These are phyloP conservation scores for Albizia julibrissin DNA, from an alignment of 306 rosid species.

Conservation along the genomic window DNA sequence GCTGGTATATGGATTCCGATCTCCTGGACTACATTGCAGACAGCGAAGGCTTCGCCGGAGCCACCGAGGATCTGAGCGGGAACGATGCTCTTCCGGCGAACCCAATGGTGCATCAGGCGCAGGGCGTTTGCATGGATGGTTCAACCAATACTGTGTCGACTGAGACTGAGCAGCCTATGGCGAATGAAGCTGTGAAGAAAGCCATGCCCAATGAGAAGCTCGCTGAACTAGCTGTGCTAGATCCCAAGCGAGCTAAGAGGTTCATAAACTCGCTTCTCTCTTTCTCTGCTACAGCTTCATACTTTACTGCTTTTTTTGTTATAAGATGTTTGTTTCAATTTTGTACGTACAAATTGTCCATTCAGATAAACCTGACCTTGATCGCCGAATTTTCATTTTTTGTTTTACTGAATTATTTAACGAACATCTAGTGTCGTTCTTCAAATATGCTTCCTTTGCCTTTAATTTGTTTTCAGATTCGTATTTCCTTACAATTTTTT, in stretches of 20 bases:
- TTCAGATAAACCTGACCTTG: not conserved
- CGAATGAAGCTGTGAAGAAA: constrained; percentile 44
- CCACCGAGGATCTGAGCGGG: constrained; percentile 7
- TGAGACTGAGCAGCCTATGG: constrained; percentile 31
- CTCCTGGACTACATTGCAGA: constrained; percentile 47
- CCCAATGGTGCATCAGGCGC: constrained; percentile 38
- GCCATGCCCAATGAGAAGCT: constrained; percentile 56
- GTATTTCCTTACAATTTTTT: too few relatives aligned
- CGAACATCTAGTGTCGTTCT: not conserved
- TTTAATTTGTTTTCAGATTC: not conserved
- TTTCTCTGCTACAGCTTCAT: not conserved
- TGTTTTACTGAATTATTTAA: not conserved
- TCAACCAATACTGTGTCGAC: constrained; percentile 13
- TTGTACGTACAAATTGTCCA: not conserved
- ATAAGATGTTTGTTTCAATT: too few relatives aligned
- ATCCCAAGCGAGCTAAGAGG: constrained; percentile 75
- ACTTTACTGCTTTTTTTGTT: not conserved
- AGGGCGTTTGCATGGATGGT: constrained; percentile 44
- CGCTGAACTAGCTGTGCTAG: constrained; percentile 57
- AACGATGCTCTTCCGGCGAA: not conserved
- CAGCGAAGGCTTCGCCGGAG: not conserved
- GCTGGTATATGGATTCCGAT: constrained; percentile 62
- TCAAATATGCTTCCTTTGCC: not conserved
- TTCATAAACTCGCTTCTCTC: not conserved
- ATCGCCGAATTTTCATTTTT: not conserved